Conservation (phyloP, 352 stramenopile genomes). For the Achlya hypogyna region DNA sequence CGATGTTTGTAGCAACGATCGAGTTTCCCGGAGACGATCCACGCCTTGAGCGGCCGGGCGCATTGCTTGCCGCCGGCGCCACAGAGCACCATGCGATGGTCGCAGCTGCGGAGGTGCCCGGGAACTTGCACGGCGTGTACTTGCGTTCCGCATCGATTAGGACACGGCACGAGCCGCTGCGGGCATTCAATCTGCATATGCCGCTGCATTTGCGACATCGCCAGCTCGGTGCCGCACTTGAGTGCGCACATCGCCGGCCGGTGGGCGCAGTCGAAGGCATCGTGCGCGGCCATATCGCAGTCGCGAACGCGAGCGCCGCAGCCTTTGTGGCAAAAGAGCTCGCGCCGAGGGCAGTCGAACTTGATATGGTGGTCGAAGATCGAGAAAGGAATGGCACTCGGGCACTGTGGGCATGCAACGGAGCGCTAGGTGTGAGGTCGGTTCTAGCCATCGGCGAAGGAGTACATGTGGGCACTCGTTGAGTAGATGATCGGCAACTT, state of each 20-base stretch:
- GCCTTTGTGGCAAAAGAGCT: conserved; percentile 45
- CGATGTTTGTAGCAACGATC: conserved; percentile 36
- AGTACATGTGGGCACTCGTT: conserved; percentile 34
- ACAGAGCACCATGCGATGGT: conserved; percentile 50
- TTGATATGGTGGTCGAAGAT: conserved; percentile 35
- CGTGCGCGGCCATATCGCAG: conserved; percentile 32
- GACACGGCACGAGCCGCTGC: conserved; percentile 52
- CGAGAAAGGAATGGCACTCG: conserved; percentile 27
- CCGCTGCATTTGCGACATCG: conserved; percentile 26
- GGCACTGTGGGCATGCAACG: conserved; percentile 44
- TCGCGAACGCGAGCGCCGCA: conserved; percentile 40
- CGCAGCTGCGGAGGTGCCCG: conserved; percentile 48
- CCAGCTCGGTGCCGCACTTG: conserved; percentile 37
- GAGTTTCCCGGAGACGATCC: conserved; percentile 30
- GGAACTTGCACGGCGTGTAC: conserved; percentile 56
- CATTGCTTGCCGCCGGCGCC: conserved; percentile 44
- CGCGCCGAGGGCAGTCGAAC: conserved; percentile 38
- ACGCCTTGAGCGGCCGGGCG: conserved; percentile 47
- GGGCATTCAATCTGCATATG: conserved; percentile 42
- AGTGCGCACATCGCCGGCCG: conserved; percentile 43
- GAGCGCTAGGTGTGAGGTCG: conserved; percentile 18
- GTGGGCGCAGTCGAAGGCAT: conserved; percentile 35
- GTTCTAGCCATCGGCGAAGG: too few species aligned
- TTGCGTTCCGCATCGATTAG: conserved; percentile 40
- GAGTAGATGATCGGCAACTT: conserved; percentile 49